A percentile compares a stretch with the other conserved stretches of the same genome.
Conservation (phyloP, 2,329 filamentous ascomycete genomes). For the Pseudonectria buxi region DNA sequence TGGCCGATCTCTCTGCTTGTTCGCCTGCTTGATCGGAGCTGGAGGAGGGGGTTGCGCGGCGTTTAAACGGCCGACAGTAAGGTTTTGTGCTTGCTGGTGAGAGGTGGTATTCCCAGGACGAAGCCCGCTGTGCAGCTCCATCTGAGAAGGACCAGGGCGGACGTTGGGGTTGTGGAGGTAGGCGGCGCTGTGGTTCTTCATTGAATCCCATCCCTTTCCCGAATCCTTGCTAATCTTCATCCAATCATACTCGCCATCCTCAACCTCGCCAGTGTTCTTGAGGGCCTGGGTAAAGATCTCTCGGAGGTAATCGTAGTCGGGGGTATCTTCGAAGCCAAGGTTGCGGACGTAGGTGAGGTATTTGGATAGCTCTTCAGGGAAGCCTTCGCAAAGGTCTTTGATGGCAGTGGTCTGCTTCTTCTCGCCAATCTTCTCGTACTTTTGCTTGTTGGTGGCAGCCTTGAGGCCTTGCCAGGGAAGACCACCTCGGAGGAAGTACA, state of each 20-base stretch:
- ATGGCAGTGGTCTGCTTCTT: constrained; percentile 98
- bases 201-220: constrained; percentile 80
- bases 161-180: constrained; percentile 70
- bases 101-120: constrained; percentile 58
- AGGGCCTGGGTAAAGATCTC: constrained; percentile 94
- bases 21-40: constrained; percentile 74
- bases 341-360: constrained; percentile 97
- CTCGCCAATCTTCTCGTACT: constrained; percentile 99
- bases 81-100: constrained; percentile 55
- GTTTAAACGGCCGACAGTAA: constrained; percentile 87
- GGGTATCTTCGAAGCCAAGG: constrained; percentile 95
- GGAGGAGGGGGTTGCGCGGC: constrained; percentile 84
- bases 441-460: constrained; percentile 80
- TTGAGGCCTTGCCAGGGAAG: constrained; percentile 68
- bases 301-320: constrained; percentile 95
- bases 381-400: constrained; percentile 94
- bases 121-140: constrained; percentile 73
- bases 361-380: constrained; percentile 95
- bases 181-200: constrained; percentile 56
- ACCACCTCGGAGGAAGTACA: constrained; percentile 67
- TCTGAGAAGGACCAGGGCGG: constrained; percentile 73
- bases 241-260: constrained; percentile 99
- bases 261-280: constrained; percentile 88
- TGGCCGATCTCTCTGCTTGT: constrained; percentile 68
- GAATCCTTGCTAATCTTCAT: constrained; percentile 85